phyloP scores from a whole-genome alignment of 2,329 filamentous ascomycete species.

The Cordyceps farinosa region DNA sequence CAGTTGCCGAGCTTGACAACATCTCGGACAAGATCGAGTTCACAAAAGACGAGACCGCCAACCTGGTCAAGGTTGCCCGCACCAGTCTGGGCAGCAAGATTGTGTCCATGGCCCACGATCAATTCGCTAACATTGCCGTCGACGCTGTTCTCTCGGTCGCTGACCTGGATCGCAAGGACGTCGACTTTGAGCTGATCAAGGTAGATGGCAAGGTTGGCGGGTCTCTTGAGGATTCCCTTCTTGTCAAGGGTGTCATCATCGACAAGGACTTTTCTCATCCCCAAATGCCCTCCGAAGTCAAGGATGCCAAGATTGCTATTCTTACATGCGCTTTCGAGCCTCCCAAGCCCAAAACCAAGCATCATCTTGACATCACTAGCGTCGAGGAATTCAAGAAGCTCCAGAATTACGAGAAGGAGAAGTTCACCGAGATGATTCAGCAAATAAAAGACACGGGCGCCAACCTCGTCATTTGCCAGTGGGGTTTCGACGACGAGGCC shows the following conservation, averaged over 20 bases:
- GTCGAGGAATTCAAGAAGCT: constrained; percentile 99
- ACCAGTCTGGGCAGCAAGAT: constrained; percentile 98
- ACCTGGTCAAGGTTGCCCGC: constrained; percentile 90
- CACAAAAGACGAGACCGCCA: constrained; percentile 71
- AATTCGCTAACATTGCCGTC: constrained; percentile 95
- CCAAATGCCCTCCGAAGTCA: constrained; percentile 95
- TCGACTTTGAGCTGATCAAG: constrained; percentile 99
- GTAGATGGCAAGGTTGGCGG: constrained; percentile 98
- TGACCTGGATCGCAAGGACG: constrained; percentile 91
- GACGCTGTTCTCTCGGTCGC: constrained; percentile 96
- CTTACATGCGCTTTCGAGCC: constrained; percentile 97
- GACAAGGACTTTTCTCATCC: constrained; percentile 99
- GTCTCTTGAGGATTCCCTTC: constrained; percentile 83
- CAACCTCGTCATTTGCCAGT: constrained; percentile 97
- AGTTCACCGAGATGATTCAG: constrained; percentile 98
- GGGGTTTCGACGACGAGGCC: constrained; percentile 98
- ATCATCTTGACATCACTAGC: constrained; percentile 94
- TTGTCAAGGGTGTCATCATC: constrained; percentile 96
- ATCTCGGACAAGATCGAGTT: constrained; percentile 93
- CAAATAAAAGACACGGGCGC: constrained; percentile 97
- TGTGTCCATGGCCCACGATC: constrained; percentile 96
- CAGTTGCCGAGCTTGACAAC: constrained; percentile 83
- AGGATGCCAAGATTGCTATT: constrained; percentile 94
- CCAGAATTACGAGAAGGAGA: constrained; percentile 91
- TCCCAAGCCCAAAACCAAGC: constrained; percentile 99